These are phyloP conservation scores for Karstenula rhodostoma DNA, from an alignment of 2,329 filamentous ascomycete genomes.

Conservation along the genomic window DNA sequence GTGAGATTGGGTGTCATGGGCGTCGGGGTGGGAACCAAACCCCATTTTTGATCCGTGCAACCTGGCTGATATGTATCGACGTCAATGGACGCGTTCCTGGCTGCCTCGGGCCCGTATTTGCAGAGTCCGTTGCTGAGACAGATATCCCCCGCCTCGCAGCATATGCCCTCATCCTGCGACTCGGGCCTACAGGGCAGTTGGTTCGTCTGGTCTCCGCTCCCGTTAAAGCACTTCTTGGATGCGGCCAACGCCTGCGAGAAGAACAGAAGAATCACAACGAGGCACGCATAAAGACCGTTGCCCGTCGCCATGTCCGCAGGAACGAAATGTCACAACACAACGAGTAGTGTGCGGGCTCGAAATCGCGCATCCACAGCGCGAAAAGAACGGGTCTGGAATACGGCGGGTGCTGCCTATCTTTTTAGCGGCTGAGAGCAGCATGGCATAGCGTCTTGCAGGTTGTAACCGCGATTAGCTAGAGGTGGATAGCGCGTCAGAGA, in stretches of 20 bases:
- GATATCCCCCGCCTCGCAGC: constrained; percentile 13
- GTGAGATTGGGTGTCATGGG: too few species aligned
- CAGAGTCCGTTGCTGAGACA: constrained; percentile 20
- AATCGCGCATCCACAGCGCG: neutral
- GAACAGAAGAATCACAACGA: neutral
- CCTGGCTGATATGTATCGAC: constrained; percentile 13
- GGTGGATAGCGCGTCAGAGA: neutral
- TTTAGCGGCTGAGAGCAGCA: neutral
- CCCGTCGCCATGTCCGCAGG: neutral
- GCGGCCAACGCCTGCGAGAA: neutral
- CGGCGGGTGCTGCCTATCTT: neutral
- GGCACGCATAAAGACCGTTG: neutral
- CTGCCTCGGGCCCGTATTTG: constrained; percentile 10
- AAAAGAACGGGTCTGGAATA: neutral
- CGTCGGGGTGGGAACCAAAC: too few species aligned
- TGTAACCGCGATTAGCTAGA: neutral
- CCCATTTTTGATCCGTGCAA: constrained; percentile 18
- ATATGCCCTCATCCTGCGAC: constrained; percentile 11
- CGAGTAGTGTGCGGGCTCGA: neutral
- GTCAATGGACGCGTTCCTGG: constrained; percentile 2
- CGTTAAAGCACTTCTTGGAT: constrained; percentile 8
- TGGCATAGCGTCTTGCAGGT: neutral
- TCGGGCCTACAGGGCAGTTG: constrained; percentile 12
- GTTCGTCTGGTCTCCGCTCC: constrained; percentile 6
- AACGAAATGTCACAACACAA: neutral